Evolutionary conservation across 306 rosid genomes (phyloP), one percentile per base, ranked within the genome.

Genomic region (Cajanus cajan): DNA sequence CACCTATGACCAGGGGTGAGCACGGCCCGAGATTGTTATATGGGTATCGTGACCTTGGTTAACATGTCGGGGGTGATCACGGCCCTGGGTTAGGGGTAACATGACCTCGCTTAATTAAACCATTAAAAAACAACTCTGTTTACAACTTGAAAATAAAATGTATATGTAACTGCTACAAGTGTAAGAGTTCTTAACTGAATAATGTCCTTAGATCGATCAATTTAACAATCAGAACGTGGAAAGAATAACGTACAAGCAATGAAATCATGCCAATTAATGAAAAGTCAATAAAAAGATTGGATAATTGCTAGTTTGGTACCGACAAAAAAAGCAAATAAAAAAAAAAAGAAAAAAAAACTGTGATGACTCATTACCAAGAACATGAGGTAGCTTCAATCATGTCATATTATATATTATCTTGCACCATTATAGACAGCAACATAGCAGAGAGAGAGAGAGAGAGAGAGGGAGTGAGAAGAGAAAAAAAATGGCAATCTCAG

Each of bases 401-500:
- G 3, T 48, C 7, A 37, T 48, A 59, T 21, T 61, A 79, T 65
- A 18, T 10, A 10, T 22, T n/a, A 68, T 68, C 16, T 57, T 18
- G 8, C 0, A 15, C 6, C 21, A 37, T 22, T 31, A 69, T 59
- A 43, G 13, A 10, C 33, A 68, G 39, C 65, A 40, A 50, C 31
- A 76, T 15, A 76, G 68, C 24, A 13, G 8, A 21, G 37, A 5
- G 52, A 57, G 55, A 15, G 54, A 51, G n/a, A n/a, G n/a, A n/a
- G n/a, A 13, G 8, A 21, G 37, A 5, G 25, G 21, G 65, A 37
- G 63, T 44, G 45, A 28, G 48, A 47, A 22, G 2, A 19, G 47
- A 34, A 3, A 6, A 10, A 76, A 13, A 68, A 90, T 92, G 97
- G 93, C 88, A 82, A 82, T 86, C 81, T 24, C 84, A 6, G 75